Conservation (phyloP, 169 alveolate genomes). For the Hepatocystis sp. region DNA sequence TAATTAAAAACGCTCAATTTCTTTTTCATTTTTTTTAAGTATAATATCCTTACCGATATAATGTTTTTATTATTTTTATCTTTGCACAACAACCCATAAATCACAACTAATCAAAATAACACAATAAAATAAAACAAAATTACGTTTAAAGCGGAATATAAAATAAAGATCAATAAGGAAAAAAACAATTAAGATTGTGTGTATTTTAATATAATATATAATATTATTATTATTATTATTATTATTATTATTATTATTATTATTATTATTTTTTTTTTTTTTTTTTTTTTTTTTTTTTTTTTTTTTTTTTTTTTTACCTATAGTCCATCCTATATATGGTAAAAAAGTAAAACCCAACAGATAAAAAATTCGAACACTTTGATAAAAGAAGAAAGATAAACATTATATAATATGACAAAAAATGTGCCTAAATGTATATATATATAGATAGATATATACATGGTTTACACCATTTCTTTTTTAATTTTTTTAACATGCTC, state of each 20-base stretch:
- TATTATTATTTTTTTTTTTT: too few relatives aligned
- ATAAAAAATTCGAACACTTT: slow-evolving; percentile 63
- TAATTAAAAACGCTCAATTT: too few relatives aligned
- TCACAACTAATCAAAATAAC: slow-evolving; percentile 19
- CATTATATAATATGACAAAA: background rate
- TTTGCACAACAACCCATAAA: slow-evolving; percentile 64
- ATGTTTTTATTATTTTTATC: slow-evolving; percentile 46
- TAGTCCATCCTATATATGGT: slow-evolving; percentile 72
- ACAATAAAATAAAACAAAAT: background rate
- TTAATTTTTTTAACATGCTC: too few relatives aligned
- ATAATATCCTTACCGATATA: slow-evolving; percentile 41
- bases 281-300: too few relatives aligned
- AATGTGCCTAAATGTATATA: background rate
- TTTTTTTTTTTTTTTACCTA: slow-evolving; percentile 49
- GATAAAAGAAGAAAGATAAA: slow-evolving; percentile 3
- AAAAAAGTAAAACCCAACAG: slow-evolving; percentile 49
- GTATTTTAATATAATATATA: too few relatives aligned
- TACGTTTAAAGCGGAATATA: too few relatives aligned
- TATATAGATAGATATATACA: slow-evolving; percentile 2
- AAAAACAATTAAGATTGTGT: too few relatives aligned
- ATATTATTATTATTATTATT: too few relatives aligned
- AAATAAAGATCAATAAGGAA: too few relatives aligned
- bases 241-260: too few relatives aligned
- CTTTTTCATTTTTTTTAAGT: too few relatives aligned
- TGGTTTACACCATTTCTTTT: too few relatives aligned